Evolutionary conservation across 768 basidiomycete species (phyloP).

Genomic region (Gymnopilus dilepis): DNA sequence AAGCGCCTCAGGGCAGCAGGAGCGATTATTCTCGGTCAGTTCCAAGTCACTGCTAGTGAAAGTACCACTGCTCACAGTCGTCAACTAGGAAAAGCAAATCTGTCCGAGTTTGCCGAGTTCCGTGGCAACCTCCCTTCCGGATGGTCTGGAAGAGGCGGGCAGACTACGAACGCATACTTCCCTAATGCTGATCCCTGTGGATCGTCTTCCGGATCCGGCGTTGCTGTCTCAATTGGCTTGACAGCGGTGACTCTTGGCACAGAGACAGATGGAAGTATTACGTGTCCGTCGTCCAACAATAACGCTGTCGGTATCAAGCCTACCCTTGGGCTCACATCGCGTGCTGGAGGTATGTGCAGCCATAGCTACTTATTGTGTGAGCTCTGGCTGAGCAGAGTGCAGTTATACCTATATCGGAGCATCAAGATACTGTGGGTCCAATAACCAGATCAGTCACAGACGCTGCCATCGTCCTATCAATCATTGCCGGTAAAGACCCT

Average conservation of each 20-base stretch:
- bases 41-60: background rate
- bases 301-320: constrained; percentile 66
- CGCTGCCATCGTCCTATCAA: constrained; percentile 57
- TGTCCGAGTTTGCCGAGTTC: constrained; percentile 58
- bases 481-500: constrained; percentile 58
- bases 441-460: constrained; percentile 58
- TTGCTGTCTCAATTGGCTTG: constrained; percentile 58
- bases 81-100: constrained; percentile 55
- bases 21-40: constrained; percentile 23
- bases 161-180: constrained; percentile 54
- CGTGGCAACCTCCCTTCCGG: constrained; percentile 49
- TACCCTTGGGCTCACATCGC: constrained; percentile 62
- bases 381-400: background rate
- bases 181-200: constrained; percentile 59
- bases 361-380: background rate
- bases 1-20: constrained; percentile 47
- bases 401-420: constrained; percentile 61
- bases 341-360: constrained; percentile 53
- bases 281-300: constrained; percentile 54
- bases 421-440: constrained; percentile 65
- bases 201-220: constrained; percentile 63
- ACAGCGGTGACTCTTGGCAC: constrained; percentile 47
- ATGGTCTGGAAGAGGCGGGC: constrained; percentile 64
- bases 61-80: background rate
- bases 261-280: constrained; percentile 61